phyloP scores from a whole-genome alignment of 306 rosid species.

The Cicer arietinum region DNA sequence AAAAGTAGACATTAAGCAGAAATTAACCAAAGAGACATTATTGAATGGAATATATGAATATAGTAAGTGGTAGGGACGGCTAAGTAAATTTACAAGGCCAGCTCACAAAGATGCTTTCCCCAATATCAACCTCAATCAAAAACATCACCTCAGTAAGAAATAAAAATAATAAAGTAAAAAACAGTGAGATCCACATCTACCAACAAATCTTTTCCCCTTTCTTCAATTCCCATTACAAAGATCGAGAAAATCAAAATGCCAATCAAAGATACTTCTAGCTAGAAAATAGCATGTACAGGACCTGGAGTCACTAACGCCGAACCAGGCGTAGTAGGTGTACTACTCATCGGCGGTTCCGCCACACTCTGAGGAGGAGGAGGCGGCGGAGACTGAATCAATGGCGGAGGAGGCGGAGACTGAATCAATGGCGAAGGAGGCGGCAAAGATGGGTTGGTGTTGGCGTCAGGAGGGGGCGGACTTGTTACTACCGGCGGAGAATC shows the following conservation, averaged over 20 bases:
- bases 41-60: not conserved
- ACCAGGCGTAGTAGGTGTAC: conserved; percentile 68
- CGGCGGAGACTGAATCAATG: conserved; percentile 26
- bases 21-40: not conserved
- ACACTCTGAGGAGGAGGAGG: conserved; percentile 38
- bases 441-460: conserved; percentile 22
- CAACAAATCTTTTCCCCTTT: not conserved
- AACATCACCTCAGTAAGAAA: not conserved
- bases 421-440: conserved; percentile 38
- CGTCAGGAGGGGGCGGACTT: conserved; percentile 45
- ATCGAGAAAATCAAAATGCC: not conserved
- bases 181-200: not conserved
- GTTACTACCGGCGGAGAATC: conserved; percentile 6
- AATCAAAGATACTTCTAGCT: not conserved
- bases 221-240: not conserved
- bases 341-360: conserved; percentile 59
- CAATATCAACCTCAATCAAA: not conserved
- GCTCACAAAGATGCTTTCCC: conserved; percentile 20
- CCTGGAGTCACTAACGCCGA: conserved; percentile 54
- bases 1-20: too few relatives aligned
- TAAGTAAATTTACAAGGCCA: conserved; percentile 14
- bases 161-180: not conserved
- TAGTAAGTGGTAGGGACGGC: not conserved
- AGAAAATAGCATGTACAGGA: conserved; percentile 54
- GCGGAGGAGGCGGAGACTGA: conserved; percentile 18